Percentiles rank a stretch among this genome's conserved stretches.
phyloP scores from a whole-genome alignment of 192 early-diverging fungal genomes.

The Backusella luteola region DNA sequence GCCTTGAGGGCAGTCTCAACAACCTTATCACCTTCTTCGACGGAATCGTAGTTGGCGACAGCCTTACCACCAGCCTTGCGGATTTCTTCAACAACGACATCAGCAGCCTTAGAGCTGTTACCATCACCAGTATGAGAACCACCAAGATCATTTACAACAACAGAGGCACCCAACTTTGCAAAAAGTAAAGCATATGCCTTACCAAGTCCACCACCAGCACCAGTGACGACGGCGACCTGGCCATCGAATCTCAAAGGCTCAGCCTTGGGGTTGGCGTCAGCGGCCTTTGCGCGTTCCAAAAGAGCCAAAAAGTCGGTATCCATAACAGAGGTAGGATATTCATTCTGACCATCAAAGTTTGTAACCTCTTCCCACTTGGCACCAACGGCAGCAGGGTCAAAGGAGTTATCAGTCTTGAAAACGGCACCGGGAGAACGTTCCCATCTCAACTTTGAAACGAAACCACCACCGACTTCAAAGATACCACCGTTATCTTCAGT shows the following conservation, averaged over 20 bases:
- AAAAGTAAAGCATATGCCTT: conserved; percentile 85
- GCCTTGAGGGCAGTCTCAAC: conserved; percentile 88
- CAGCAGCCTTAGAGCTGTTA: conserved; percentile 48
- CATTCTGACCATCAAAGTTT: conserved; percentile 56
- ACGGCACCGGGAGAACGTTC: conserved; percentile 84
- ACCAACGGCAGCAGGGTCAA: conserved; percentile 82
- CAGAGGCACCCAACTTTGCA: conserved; percentile 78
- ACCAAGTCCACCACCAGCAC: conserved; percentile 92
- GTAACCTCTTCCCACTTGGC: conserved; percentile 75
- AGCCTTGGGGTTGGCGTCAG: conserved; percentile 60
- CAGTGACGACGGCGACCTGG: conserved; percentile 85
- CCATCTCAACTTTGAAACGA: conserved; percentile 90
- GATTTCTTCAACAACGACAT: conserved; percentile 85
- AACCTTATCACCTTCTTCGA: conserved; percentile 94
- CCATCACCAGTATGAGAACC: conserved; percentile 50
- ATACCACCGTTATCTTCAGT: conserved; percentile 81
- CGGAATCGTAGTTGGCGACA: conserved; percentile 90
- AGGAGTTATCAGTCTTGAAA: conserved; percentile 86
- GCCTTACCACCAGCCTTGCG: conserved; percentile 79
- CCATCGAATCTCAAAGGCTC: conserved; percentile 67
- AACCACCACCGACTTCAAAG: conserved; percentile 97
- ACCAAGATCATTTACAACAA: conserved; percentile 91
- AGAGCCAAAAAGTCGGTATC: conserved; percentile 83
- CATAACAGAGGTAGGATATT: conserved; percentile 72
- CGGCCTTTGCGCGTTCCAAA: conserved; percentile 70